Evolutionary conservation across 176 grass and related monocot genomes (phyloP).

Genomic region (Cocos nucifera): DNA sequence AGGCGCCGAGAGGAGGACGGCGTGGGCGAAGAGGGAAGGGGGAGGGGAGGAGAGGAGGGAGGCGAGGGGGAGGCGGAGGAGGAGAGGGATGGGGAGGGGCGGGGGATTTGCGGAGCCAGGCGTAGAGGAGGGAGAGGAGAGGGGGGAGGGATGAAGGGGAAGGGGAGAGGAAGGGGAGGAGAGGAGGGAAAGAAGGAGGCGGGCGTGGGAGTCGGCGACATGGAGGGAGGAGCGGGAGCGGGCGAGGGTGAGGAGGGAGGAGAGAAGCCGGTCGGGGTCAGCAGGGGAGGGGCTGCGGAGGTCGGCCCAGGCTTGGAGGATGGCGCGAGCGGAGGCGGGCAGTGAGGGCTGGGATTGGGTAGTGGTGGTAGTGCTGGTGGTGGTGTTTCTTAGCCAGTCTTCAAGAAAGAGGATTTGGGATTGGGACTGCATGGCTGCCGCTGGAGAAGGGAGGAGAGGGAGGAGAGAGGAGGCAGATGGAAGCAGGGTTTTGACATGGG

Average conservation of each 20-base stretch:
- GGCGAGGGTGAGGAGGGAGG: conserved; percentile 19
- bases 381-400: conserved; percentile 18
- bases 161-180: conserved; percentile 35
- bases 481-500: too few relatives aligned
- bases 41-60: conserved; percentile 14
- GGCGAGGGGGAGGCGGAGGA: conserved; percentile 21
- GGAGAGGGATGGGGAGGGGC: conserved; percentile 33
- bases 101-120: conserved; percentile 34
- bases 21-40: conserved; percentile 11
- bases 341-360: background rate
- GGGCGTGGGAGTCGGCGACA: conserved; percentile 17
- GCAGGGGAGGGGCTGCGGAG: conserved; percentile 22
- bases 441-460: too few relatives aligned
- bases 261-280: background rate
- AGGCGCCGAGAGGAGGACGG: conserved; percentile 38
- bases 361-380: conserved; percentile 6
- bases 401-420: conserved; percentile 7
- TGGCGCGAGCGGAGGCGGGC: conserved; percentile 18
- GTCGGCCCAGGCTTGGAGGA: conserved; percentile 34
- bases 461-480: too few relatives aligned
- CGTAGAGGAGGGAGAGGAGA: conserved; percentile 39
- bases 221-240: conserved; percentile 38
- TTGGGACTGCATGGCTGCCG: conserved; percentile 10
- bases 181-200: conserved; percentile 28
- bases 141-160: conserved; percentile 29